Base-by-base conservation (phyloP, 495 filamentous ascomycete species). In the Penicillium subrubescens region DNA sequence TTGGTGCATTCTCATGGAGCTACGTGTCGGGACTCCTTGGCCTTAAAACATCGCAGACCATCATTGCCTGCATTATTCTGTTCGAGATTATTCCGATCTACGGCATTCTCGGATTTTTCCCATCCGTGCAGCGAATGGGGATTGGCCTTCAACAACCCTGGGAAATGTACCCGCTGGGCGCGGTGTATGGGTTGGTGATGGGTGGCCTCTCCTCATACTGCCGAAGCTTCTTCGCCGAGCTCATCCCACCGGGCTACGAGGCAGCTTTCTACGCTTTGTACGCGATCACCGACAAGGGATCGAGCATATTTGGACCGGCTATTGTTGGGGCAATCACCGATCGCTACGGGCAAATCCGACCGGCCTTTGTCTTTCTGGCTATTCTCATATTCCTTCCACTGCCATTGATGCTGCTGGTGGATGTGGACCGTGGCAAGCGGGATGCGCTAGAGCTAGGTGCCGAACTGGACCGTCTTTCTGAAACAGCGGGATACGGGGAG, bases 201-300 rank as follows among this genome's bases (percentile, higher is more conserved):
- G 95, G 94, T 17, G 95, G 95, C 0, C 78, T 99, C n/a, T 92
- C 90, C 41, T 91, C 90, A 21, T 97, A 98, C 74, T 98, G 95
- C 69, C 90, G 95, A 15, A 94, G 91, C 70, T 83, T 99, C 44
- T 99, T 89, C 71, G 94, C 93, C 25, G 92, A 97, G 73, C 82
- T 99, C 37, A 90, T 99, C 67, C 95, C 95, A 25, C 92, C 93
- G 0, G 95, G 95, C 12, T 95, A 88, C 25, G 95, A 99, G 78
- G 93, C 95, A 2, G 92, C 95, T 0, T 99, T 99, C 73, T 99
- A 94, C 75, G 93, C 95, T 0, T 84, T 99, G 2, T 99, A 97
- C 68, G 94, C 95, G 6, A 97, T 99, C 64, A 99, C 95, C 15
- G 95, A 99, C 71, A 99, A 99, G 76, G 95, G 95, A 23, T 95